Conservation (phyloP, 2,329 filamentous ascomycete species). For the Tolypocladium inflatum region DNA sequence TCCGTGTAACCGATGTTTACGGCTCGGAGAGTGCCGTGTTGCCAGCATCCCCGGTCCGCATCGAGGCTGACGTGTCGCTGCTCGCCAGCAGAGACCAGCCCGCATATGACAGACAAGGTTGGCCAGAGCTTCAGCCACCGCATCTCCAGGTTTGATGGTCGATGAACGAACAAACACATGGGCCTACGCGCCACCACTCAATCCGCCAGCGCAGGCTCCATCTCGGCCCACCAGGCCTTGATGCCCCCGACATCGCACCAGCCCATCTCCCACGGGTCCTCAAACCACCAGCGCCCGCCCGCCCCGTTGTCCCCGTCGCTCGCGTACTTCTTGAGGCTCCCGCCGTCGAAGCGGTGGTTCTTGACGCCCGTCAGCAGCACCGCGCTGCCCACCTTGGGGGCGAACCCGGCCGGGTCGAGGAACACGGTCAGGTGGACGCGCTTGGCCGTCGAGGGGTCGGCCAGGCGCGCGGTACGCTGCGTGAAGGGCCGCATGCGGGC, state of each 20-base stretch:
- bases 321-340: constrained; percentile 33
- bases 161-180: too few species aligned
- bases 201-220: constrained; percentile 6
- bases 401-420: constrained; percentile 39
- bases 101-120: too few species aligned
- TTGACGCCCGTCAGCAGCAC: constrained; percentile 46
- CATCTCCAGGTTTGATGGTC: too few species aligned
- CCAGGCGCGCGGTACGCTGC: constrained; percentile 43
- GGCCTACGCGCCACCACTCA: not conserved
- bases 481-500: constrained; percentile 37
- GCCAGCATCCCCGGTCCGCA: too few species aligned
- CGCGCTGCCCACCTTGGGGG: constrained; percentile 35
- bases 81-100: too few species aligned
- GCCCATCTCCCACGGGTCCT: constrained; percentile 32
- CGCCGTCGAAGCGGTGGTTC: constrained; percentile 45
- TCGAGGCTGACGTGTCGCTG: too few species aligned
- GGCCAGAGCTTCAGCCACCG: too few species aligned
- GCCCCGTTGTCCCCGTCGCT: constrained; percentile 23
- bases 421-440: constrained; percentile 45
- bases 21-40: too few species aligned
- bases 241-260: constrained; percentile 42
- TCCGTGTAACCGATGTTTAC: too few species aligned
- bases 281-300: constrained; percentile 38
- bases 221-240: constrained; percentile 33
- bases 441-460: constrained; percentile 41